phyloP scores from a whole-genome alignment of 2,329 filamentous ascomycete genomes.

The Aureobasidium lini region DNA sequence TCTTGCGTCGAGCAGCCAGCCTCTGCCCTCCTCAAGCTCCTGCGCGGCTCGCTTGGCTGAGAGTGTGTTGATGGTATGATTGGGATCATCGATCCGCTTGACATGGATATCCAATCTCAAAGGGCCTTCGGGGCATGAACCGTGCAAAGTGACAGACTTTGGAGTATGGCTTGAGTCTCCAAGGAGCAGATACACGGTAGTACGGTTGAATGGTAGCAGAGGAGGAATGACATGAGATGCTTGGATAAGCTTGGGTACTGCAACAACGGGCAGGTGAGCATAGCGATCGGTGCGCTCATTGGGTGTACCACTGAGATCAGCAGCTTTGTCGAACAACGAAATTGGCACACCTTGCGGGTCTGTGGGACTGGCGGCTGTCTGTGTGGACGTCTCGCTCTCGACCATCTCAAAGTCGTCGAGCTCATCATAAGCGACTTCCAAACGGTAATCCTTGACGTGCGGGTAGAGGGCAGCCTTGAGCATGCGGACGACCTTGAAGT shows the following conservation, averaged over 20 bases:
- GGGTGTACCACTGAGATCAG: constrained; percentile 35
- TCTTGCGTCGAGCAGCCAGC: constrained; percentile 45
- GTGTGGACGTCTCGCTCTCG: constrained; percentile 33
- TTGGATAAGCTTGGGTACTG: constrained; percentile 53
- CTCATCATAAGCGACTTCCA: constrained; percentile 53
- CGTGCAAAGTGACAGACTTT: constrained; percentile 51
- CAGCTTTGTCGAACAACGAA: constrained; percentile 52
- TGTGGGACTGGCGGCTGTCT: not conserved
- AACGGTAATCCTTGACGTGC: constrained; percentile 55
- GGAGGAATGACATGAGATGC: constrained; percentile 56
- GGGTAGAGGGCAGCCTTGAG: constrained; percentile 62
- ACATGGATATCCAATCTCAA: constrained; percentile 60
- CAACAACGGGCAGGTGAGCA: constrained; percentile 46
- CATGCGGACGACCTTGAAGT: constrained; percentile 65
- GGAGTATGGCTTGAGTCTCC: constrained; percentile 35
- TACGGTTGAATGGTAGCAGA: constrained; percentile 60
- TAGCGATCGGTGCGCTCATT: constrained; percentile 32
- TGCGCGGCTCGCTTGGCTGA: constrained; percentile 60
- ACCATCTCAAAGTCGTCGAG: constrained; percentile 55
- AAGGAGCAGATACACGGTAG: constrained; percentile 58
- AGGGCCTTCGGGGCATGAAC: constrained; percentile 49
- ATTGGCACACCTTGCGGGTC: constrained; percentile 33
- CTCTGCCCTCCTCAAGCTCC: constrained; percentile 63
- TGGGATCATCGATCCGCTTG: constrained; percentile 37
- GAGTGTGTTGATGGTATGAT: constrained; percentile 59